Percentiles rank a stretch among this genome's conserved stretches.
Evolutionary conservation across 805 yeast genomes (phyloP).

Genomic region (Naumovozyma castellii): DNA sequence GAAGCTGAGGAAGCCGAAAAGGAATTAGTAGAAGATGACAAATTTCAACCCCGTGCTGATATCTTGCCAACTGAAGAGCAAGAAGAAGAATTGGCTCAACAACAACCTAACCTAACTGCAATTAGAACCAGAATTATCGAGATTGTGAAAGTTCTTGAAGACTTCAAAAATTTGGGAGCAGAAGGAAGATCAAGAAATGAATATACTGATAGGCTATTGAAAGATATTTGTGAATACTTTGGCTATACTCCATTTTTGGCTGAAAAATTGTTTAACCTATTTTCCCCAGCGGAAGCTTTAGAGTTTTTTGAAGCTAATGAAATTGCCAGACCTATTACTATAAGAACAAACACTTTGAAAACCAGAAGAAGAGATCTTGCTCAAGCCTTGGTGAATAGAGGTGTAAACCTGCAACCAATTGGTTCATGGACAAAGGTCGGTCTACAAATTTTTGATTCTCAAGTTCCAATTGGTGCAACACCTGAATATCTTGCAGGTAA

Average conservation of each 20-base stretch:
- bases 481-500: slow-evolving; percentile 98
- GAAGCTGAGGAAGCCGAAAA: slow-evolving; percentile 56
- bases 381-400: slow-evolving; percentile 88
- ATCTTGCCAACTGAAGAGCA: slow-evolving; percentile 65
- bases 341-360: slow-evolving; percentile 92
- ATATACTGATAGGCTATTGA: slow-evolving; percentile 64
- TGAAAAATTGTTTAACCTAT: slow-evolving; percentile 82
- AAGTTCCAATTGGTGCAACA: slow-evolving; percentile 99
- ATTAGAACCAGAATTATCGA: slow-evolving; percentile 92
- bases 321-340: slow-evolving; percentile 90
- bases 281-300: slow-evolving; percentile 92
- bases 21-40: slow-evolving; percentile 49
- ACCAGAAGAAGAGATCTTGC: slow-evolving; percentile 94
- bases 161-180: slow-evolving; percentile 72
- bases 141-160: slow-evolving; percentile 86
- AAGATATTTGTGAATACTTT: slow-evolving; percentile 85
- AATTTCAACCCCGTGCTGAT: slow-evolving; percentile 62
- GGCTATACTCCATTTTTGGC: slow-evolving; percentile 90
- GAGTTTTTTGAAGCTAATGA: slow-evolving; percentile 98
- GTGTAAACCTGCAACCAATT: slow-evolving; percentile 94
- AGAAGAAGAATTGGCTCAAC: slow-evolving; percentile 43
- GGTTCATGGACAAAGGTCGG: slow-evolving; percentile 99
- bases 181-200: slow-evolving; percentile 82
- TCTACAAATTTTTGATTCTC: slow-evolving; percentile 91
- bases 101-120: slow-evolving; percentile 67